Evolutionary conservation across 1,139 yeast genomes (phyloP).

Genomic region (Geotrichum bryndzae): DNA sequence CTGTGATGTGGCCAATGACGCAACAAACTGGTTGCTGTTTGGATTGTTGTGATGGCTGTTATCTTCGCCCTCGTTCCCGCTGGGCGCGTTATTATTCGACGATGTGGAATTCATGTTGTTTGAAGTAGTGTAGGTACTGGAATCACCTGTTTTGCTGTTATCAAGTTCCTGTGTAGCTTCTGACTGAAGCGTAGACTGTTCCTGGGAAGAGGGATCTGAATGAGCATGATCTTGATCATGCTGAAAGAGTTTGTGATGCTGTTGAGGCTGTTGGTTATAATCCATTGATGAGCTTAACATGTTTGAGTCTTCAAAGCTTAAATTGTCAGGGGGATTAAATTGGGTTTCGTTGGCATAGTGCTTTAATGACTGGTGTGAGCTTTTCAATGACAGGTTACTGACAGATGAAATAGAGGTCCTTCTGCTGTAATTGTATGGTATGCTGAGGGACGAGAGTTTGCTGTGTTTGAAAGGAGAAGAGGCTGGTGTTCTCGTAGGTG

Average conservation of each 20-base stretch:
- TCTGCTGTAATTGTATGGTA: neutral
- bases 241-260: neutral
- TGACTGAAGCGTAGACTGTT: neutral
- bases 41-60: constrained; percentile 1
- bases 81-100: neutral
- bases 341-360: neutral
- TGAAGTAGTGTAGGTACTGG: neutral
- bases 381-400: neutral
- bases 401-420: neutral
- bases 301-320: neutral
- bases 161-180: neutral
- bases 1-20: constrained; percentile 3
- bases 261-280: neutral
- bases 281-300: neutral
- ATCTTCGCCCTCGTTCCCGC: neutral
- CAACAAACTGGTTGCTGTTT: constrained; percentile 1
- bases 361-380: neutral
- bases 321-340: neutral
- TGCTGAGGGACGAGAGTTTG: neutral
- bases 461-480: neutral
- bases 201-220: neutral
- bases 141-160: neutral
- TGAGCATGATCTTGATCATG: neutral
- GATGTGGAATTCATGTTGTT: neutral
- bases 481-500: neutral